These are phyloP conservation scores for Steccherinum ochraceum DNA, from an alignment of 768 basidiomycete species.

Conservation along the genomic window DNA sequence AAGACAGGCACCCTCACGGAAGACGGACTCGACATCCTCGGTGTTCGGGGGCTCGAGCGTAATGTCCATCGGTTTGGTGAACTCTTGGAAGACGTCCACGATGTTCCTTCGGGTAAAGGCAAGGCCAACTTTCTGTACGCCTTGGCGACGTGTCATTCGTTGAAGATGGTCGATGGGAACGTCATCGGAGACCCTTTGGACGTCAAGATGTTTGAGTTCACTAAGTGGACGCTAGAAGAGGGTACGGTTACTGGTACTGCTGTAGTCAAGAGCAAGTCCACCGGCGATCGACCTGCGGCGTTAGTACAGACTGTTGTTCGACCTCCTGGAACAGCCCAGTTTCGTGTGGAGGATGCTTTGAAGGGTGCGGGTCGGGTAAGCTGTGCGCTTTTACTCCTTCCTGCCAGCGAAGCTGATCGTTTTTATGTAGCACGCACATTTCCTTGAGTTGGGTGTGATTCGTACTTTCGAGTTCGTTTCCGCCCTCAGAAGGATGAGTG, in stretches of 20 bases:
- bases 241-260: slow-evolving; percentile 68
- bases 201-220: slow-evolving; percentile 97
- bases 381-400: neutral
- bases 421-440: slow-evolving; percentile 76
- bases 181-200: slow-evolving; percentile 95
- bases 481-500: slow-evolving; percentile 90
- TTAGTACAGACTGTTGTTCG: slow-evolving; percentile 95
- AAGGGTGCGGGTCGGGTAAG: slow-evolving; percentile 74
- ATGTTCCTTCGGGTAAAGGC: slow-evolving; percentile 64
- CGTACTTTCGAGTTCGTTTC: slow-evolving; percentile 97
- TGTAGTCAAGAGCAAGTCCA: slow-evolving; percentile 57
- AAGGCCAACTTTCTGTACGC: slow-evolving; percentile 89
- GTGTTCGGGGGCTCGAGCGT: slow-evolving; percentile 82
- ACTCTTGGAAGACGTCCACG: slow-evolving; percentile 78
- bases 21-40: slow-evolving; percentile 95
- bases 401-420: slow-evolving; percentile 8
- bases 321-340: slow-evolving; percentile 88
- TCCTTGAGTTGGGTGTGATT: slow-evolving; percentile 94
- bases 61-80: slow-evolving; percentile 80
- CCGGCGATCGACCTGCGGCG: slow-evolving; percentile 68
- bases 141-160: slow-evolving; percentile 91
- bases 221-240: slow-evolving; percentile 94
- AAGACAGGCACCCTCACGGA: slow-evolving; percentile 99
- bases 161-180: slow-evolving; percentile 84
- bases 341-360: slow-evolving; percentile 89